A percentile compares a stretch with the other conserved stretches of the same genome.
These are phyloP conservation scores for Planoprotostelium fungivorum DNA, from an alignment of 78 protist species.

Conservation along the genomic window DNA sequence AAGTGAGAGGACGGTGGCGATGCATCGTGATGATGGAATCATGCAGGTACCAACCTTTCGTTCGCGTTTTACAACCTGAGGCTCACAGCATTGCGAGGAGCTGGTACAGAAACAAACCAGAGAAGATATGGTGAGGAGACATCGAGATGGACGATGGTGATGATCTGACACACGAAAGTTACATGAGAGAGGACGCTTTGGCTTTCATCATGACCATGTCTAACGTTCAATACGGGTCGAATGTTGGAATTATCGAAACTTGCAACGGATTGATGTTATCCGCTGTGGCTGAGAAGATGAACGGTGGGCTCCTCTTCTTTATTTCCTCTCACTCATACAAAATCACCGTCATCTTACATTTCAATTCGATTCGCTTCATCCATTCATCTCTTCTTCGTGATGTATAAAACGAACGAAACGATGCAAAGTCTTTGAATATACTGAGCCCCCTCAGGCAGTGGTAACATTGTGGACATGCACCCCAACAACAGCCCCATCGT, in stretches of 20 bases:
- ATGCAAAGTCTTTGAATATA: background rate
- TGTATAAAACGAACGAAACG: background rate
- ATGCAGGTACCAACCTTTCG: slow-evolving; percentile 17
- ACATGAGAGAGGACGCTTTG: slow-evolving; percentile 50
- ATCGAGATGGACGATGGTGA: background rate
- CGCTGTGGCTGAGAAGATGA: slow-evolving; percentile 53
- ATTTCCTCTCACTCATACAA: no score
- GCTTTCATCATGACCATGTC: slow-evolving; percentile 39
- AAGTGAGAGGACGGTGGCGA: no score
- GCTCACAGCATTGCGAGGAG: slow-evolving; percentile 17
- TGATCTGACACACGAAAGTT: background rate
- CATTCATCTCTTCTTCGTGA: no score
- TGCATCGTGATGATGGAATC: background rate
- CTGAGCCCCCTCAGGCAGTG: background rate
- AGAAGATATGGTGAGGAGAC: slow-evolving; percentile 24
- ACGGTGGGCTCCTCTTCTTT: slow-evolving; percentile 7
- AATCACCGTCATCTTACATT: no score
- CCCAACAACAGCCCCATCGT: background rate
- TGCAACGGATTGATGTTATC: slow-evolving; percentile 40
- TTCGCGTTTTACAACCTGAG: slow-evolving; percentile 31
- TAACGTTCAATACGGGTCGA: slow-evolving; percentile 19
- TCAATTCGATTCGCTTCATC: no score
- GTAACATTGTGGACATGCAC: background rate
- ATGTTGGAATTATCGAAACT: slow-evolving; percentile 32
- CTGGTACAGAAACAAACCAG: slow-evolving; percentile 35